A percentile compares a stretch with the other conserved stretches of the same genome.
Evolutionary conservation across 768 basidiomycete species (phyloP).

Genomic region (Panellus pusillus): DNA sequence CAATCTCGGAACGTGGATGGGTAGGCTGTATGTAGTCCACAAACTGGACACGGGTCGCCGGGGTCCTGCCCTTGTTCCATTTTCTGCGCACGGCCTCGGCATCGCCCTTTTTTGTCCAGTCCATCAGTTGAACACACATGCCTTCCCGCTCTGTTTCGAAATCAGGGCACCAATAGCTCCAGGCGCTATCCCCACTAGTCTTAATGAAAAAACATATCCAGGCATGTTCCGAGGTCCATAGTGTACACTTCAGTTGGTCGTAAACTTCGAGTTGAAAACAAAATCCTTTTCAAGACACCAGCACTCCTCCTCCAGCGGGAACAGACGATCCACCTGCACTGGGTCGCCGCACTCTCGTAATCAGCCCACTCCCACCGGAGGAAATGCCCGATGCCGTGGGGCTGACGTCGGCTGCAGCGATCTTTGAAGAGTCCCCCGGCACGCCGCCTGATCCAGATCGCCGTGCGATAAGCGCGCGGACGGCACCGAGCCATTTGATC

Average conservation of each 20-base stretch:
- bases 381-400: slow-evolving; percentile 24
- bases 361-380: slow-evolving; percentile 36
- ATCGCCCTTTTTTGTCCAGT: background rate
- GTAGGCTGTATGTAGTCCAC: background rate
- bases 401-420: slow-evolving; percentile 22
- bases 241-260: too few relatives aligned
- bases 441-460: slow-evolving; percentile 53
- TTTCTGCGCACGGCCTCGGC: background rate
- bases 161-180: too few relatives aligned
- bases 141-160: background rate
- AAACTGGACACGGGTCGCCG: background rate
- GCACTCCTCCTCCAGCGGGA: background rate
- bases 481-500: slow-evolving; percentile 95
- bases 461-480: slow-evolving; percentile 86
- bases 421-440: slow-evolving; percentile 44
- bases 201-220: too few relatives aligned
- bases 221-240: too few relatives aligned
- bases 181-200: too few relatives aligned
- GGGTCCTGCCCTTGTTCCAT: background rate
- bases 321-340: slow-evolving; percentile 40
- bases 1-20: slow-evolving; percentile 2
- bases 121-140: background rate
- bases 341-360: slow-evolving; percentile 47
- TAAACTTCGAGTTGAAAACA: too few relatives aligned
- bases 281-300: background rate